Base-by-base conservation (phyloP, 306 rosid species). In the Inga oerstediana region DNA sequence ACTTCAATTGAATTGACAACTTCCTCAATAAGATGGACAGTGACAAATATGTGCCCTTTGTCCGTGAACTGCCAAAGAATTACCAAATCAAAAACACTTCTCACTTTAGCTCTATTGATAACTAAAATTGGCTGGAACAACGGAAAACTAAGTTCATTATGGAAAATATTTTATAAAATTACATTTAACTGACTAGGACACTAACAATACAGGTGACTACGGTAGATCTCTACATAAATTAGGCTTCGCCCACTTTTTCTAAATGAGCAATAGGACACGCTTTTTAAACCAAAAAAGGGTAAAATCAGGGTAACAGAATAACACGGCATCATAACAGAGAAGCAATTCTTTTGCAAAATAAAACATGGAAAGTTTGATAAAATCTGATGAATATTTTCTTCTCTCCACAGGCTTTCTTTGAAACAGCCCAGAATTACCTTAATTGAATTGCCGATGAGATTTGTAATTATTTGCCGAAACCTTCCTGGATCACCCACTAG, bases 11-110 rank as follows among this genome's bases (percentile, higher is more conserved):
- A n/a, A n/a, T n/a, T n/a, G n/a, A n/a, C n/a, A n/a, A n/a, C n/a
- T n/a, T n/a, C n/a, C n/a, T n/a, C n/a, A n/a, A n/a, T n/a, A n/a
- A n/a, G n/a, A n/a, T n/a, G n/a, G n/a, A n/a, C n/a, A n/a, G n/a
- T n/a, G n/a, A 96, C 97, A 75, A 91, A 92, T 77, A 96, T 94
- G 90, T 96, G 99, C 52, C 99, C 99, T 81, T 88, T 94, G 79
- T 96, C 99, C 2, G 99, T 96, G 85, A 96, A 96, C 99, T 96
- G 95, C 81, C 79, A 87, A n/a, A n/a, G n/a, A n/a, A n/a, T n/a
- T n/a, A n/a, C n/a, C n/a, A n/a, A n/a, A n/a, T n/a, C n/a, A n/a
- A n/a, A n/a, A n/a, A n/a, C n/a, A n/a, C n/a, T n/a, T n/a, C n/a
- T n/a, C n/a, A n/a, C n/a, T n/a, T n/a, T n/a, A n/a, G n/a, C n/a